Base-by-base conservation (phyloP, 2,329 filamentous ascomycete genomes). In the Bipolaris oryzae region DNA sequence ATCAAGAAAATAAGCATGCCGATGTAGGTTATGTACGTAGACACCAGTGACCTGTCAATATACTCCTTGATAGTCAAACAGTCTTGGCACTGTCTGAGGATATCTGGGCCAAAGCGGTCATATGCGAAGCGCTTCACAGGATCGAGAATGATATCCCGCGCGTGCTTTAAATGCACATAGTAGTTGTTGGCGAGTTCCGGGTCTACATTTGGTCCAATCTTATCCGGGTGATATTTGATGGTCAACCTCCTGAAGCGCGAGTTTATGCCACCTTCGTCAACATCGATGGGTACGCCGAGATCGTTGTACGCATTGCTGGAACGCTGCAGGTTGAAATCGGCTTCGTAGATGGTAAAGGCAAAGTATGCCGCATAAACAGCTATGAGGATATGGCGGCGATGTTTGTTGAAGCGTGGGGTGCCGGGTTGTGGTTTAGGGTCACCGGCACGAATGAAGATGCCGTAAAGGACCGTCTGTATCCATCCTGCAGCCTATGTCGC, bases 331-430 rank as follows among this genome's bases (percentile, higher is more conserved):
- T 91, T 87, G 79, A 90, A 87, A 82, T 96, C 91, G 69, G 92
- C 89, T 79, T 98, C 94, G 79, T 93, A 95, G 69, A 98, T 87
- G 44, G 92, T 96, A 82, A 96, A 97, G 63, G 89, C 78, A 35
- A 98, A 90, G 79, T 98, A 99, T 58, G 85, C 79, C 46, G 89
- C 81, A 48, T 98, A 89, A 69, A 98, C 91, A 66, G 89, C 81
- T 72, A 94, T 89, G 74, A 95, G 88, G 74, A 97, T 94, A 67
- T 87, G 85, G 55, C 90, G 89, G 58, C 92, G 89, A 79, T 98
- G 91, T 55, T 84, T 82, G 61, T 84, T 81, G 74, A 86, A 91
- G 63, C 87, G 87, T 2, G 87, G 82, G n/a, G 84, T 82, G 75
- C 90, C 85, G 34, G 89, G 85, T 64, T 79, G 55, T 79, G 85